These are phyloP conservation scores for Pyrus pyrifolia DNA, from an alignment of 306 rosid genomes.

Conservation along the genomic window DNA sequence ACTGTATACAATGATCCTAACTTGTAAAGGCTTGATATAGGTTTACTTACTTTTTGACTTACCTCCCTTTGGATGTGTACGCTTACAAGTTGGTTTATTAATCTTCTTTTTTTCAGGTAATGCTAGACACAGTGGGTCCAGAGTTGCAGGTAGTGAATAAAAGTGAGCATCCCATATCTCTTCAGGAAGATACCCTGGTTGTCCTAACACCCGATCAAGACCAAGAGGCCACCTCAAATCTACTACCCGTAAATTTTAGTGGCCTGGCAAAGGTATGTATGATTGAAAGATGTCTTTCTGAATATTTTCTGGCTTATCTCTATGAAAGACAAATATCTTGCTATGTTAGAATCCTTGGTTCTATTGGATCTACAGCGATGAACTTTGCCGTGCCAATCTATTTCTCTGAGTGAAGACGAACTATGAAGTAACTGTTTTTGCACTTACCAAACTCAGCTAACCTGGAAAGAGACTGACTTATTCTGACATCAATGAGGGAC, in stretches of 20 bases:
- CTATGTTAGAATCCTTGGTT: not conserved
- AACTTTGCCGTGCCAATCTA: not conserved
- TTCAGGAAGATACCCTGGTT: conserved; percentile 56
- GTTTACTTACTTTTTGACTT: not conserved
- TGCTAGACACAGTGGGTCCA: conserved; percentile 88
- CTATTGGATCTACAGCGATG: not conserved
- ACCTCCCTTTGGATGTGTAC: conserved; percentile 1
- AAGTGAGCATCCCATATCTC: conserved; percentile 56
- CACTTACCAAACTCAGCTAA: not conserved
- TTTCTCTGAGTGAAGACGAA: not conserved
- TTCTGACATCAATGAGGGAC: not conserved
- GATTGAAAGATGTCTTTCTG: not conserved
- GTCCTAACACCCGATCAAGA: conserved; percentile 74
- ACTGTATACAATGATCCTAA: not conserved
- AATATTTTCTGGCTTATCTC: not conserved
- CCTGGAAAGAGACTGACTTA: not conserved
- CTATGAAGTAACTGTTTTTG: not conserved
- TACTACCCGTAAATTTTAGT: conserved; percentile 62
- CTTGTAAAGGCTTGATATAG: not conserved
- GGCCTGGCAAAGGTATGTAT: conserved; percentile 68
- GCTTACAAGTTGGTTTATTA: not conserved
- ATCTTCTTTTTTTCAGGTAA: conserved; percentile 44
- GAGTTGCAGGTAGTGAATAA: conserved; percentile 75
- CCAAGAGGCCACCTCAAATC: conserved; percentile 62
- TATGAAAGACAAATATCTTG: not conserved